Base-by-base conservation (phyloP, 108 stramenopile species). In the Nitzschia sp. region DNA sequence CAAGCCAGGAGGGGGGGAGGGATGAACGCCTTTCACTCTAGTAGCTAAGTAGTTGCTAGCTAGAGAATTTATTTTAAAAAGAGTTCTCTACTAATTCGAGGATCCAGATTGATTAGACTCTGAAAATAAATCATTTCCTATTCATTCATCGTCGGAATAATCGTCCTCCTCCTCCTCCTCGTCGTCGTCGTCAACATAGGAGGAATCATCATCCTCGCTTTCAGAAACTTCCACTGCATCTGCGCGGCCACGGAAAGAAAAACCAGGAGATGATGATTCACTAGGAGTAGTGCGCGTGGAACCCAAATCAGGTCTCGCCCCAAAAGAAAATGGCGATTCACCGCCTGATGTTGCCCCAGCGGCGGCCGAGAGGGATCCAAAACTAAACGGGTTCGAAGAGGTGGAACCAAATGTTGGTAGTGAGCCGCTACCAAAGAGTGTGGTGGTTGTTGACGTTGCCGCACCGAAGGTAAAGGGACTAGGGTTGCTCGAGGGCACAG, bases 391-490 rank as follows among this genome's bases (percentile, higher is more conserved):
- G 25, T 23, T 53, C 22, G 2, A 15, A 2, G 19, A 23, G 53
- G 2, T 15, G 15, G 53, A 22, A 1, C 22, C 2, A 23, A 2
- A 22, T 23, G 2, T 27, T 26, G 53, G 22, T 2, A 26, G 25
- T 1, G 53, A 26, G n/a, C 21, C 21, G 1, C 19, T 46, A 26
- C 26, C 53, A 2, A 2, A 29, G 1, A 34, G 13, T 32, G 57
- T 2, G 16, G 1, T 4, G n/a, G 57, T 8, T 2, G 57, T 33
- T 13, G 13, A 8, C 25, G 56, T 8, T 29, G 56, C 28, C 30
- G 56, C 13, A 1, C 57, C 57, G 31, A 58, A 58, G 1, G 57
- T 58, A 8, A 58, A 58, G 1, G 57, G 57, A 3, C 29, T 58
- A 3, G n/a, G 2, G 17, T 34, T 58, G 57, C 2, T 35, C 15